Evolutionary conservation across 1,139 yeast species (phyloP).

Genomic region (Saccharomyces hybrid): DNA sequence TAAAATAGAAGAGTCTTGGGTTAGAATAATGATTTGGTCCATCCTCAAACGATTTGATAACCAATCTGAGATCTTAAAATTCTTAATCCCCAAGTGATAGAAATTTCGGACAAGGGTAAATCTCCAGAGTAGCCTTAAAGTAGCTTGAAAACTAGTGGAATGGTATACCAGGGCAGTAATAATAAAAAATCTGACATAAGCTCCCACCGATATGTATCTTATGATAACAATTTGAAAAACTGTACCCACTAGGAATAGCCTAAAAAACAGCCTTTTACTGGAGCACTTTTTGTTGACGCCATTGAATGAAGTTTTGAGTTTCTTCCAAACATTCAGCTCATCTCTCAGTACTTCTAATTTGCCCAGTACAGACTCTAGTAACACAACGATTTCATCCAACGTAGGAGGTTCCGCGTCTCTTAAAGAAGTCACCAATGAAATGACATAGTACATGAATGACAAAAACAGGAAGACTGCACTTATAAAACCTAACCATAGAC

Average conservation of each 20-base stretch:
- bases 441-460: conserved; percentile 19
- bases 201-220: conserved; percentile 10
- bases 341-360: conserved; percentile 20
- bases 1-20: conserved; percentile 1
- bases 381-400: conserved; percentile 28
- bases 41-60: background rate
- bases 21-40: conserved; percentile 3
- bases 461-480: conserved; percentile 13
- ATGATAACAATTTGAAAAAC: conserved; percentile 15
- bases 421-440: conserved; percentile 18
- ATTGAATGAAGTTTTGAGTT: background rate
- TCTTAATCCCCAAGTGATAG: conserved; percentile 10
- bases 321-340: conserved; percentile 12
- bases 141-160: conserved; percentile 27
- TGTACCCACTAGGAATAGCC: conserved; percentile 5
- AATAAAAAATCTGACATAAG: conserved; percentile 11
- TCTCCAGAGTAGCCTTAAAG: conserved; percentile 27
- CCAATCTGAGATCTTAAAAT: conserved; percentile 6
- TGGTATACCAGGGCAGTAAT: conserved; percentile 15
- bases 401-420: conserved; percentile 28
- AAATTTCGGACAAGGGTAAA: conserved; percentile 16
- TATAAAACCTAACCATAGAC: conserved; percentile 20
- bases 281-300: background rate
- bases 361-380: conserved; percentile 22
- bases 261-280: background rate